Conservation (phyloP, 352 stramenopile genomes). For the Phytophthora sp. region DNA sequence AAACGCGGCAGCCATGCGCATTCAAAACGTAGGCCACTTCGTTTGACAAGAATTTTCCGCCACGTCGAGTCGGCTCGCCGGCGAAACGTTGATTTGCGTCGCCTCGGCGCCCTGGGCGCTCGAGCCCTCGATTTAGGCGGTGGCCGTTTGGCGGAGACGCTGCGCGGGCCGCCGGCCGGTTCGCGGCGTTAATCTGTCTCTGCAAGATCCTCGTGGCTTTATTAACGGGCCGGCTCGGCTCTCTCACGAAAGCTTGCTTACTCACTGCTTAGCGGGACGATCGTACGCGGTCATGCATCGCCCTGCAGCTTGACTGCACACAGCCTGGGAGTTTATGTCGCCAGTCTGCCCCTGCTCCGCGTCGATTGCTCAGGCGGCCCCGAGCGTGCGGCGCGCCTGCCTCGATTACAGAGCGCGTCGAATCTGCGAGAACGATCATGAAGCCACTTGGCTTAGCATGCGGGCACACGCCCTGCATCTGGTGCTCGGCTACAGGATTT, state of each 20-base stretch:
- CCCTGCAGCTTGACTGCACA: constrained; percentile 19
- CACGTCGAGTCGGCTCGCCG: not conserved
- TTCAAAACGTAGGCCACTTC: constrained; percentile 4
- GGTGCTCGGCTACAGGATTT: not conserved
- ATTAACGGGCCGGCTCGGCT: constrained; percentile 13
- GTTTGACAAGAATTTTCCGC: constrained; percentile 24
- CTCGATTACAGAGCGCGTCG: not conserved
- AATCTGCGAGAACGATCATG: not conserved
- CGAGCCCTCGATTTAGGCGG: too few species aligned
- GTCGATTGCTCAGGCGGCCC: constrained; percentile 19
- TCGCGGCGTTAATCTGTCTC: not conserved
- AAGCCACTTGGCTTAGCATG: constrained; percentile 4
- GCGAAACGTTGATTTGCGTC: not conserved
- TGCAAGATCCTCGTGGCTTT: not conserved
- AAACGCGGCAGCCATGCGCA: constrained; percentile 4
- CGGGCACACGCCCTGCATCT: not conserved
- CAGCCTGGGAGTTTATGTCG: constrained; percentile 14
- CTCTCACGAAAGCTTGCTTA: constrained; percentile 10
- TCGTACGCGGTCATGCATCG: constrained; percentile 6
- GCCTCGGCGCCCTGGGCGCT: too few species aligned
- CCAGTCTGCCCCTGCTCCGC: constrained; percentile 3
- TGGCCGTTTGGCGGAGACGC: not conserved
- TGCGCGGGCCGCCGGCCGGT: too few species aligned
- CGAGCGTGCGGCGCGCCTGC: not conserved
- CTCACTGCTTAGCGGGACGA: constrained; percentile 4